Percentiles rank a stretch among this genome's conserved stretches.
Evolutionary conservation across 1,284 basidiomycete species (phyloP).

Genomic region (Erythrobasidium hasegawianum): DNA sequence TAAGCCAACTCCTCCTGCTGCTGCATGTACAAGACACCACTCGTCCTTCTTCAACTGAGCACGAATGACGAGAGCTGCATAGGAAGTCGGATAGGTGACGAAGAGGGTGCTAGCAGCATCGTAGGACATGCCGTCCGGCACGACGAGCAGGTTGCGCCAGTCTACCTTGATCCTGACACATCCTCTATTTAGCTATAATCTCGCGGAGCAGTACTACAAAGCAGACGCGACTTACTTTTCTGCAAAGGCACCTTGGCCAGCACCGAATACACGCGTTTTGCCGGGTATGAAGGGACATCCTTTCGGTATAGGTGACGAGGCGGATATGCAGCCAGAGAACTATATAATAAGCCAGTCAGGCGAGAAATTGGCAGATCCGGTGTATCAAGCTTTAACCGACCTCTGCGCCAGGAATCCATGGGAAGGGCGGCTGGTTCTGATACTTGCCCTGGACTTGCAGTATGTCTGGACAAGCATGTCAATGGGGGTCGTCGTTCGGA

Average conservation of each 20-base stretch:
- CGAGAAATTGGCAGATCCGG: constrained; percentile 45
- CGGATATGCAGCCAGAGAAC: constrained; percentile 74
- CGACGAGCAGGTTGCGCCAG: constrained; percentile 56
- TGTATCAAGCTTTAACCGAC: constrained; percentile 40
- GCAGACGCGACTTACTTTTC: constrained; percentile 54
- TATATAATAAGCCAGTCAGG: constrained; percentile 51
- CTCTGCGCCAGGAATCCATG: constrained; percentile 72
- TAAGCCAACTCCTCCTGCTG: constrained; percentile 70
- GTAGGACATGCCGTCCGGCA: constrained; percentile 63
- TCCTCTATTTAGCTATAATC: too few relatives aligned
- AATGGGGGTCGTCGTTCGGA: neutral
- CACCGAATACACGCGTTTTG: constrained; percentile 81
- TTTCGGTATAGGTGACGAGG: constrained; percentile 70
- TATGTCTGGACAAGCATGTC: constrained; percentile 51
- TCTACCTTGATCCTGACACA: constrained; percentile 64
- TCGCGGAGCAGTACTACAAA: too few relatives aligned
- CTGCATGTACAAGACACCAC: constrained; percentile 68
- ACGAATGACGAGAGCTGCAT: constrained; percentile 80
- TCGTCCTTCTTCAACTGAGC: constrained; percentile 54
- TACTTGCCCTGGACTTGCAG: constrained; percentile 83
- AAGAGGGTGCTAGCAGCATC: constrained; percentile 60
- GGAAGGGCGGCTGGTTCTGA: constrained; percentile 73
- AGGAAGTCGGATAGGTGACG: constrained; percentile 59
- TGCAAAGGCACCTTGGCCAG: constrained; percentile 72
- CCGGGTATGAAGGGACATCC: constrained; percentile 77